phyloP scores from a whole-genome alignment of 1,139 yeast genomes.

The Spathaspora sp. region DNA sequence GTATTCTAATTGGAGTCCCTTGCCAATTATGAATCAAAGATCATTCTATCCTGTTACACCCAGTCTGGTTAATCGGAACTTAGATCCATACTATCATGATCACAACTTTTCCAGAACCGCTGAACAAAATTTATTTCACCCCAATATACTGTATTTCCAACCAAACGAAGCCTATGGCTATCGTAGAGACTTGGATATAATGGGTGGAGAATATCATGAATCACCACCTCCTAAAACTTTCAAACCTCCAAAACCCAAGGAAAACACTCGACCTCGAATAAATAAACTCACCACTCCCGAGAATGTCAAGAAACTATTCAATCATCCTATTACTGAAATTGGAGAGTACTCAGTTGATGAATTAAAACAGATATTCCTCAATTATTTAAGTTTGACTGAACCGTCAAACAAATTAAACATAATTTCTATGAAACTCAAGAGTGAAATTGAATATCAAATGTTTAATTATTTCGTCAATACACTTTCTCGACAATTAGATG shows the following conservation, averaged over 20 bases:
- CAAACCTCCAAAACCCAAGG: conserved; percentile 39
- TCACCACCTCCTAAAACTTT: conserved; percentile 13
- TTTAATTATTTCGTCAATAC: conserved; percentile 34
- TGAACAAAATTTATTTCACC: background rate
- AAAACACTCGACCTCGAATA: conserved; percentile 37
- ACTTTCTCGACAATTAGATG: conserved; percentile 30
- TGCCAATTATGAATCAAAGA: background rate
- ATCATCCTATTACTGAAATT: conserved; percentile 6
- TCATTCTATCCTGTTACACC: background rate
- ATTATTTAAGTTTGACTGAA: conserved; percentile 16
- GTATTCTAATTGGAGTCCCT: background rate
- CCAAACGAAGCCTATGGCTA: background rate
- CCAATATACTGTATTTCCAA: background rate
- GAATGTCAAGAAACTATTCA: conserved; percentile 3
- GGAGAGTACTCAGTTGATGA: conserved; percentile 29
- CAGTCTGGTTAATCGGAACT: background rate
- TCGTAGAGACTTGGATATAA: background rate
- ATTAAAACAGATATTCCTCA: conserved; percentile 26
- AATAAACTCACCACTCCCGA: conserved; percentile 24
- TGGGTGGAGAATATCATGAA: background rate
- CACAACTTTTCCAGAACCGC: background rate
- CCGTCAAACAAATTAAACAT: conserved; percentile 5
- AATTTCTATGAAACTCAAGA: conserved; percentile 18
- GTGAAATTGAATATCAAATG: conserved; percentile 28
- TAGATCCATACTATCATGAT: background rate